Evolutionary conservation across 2,329 filamentous ascomycete species (phyloP), one percentile per base, ranked within the genome.

Genomic region (Keithomyces neogunnii): DNA sequence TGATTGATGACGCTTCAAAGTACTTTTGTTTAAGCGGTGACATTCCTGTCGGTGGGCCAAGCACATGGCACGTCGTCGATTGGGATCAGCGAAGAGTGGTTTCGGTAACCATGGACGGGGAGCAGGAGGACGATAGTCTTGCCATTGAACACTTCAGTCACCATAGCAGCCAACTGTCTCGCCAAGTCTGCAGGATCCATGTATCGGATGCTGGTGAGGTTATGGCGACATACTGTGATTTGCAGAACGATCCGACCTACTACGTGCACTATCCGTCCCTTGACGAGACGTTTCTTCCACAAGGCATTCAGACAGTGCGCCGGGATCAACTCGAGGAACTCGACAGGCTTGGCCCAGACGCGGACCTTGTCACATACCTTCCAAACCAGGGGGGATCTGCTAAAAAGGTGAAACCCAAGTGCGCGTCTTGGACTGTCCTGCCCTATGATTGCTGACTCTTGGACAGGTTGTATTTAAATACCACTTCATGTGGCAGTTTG

Each of bases 381-480:
- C 57, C 54, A 50, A 55, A 53, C 40, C 3, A 30, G 3, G 40
- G n/a, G 3, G 48, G 19, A 33, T 32, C 40, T 53, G 38, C 31
- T 7, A 55, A 50, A 38, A 54, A 57, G 55, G 52, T 56, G 32
- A 44, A 42, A 38, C 19, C 45, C 11, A 35, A 35, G 33, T 35
- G 3, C 29, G 43, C 7, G 7, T 50, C 45, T 11, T n/a, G 1
- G 28, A 51, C 28, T 30, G 9, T 39, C 11, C 51, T 10, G n/a
- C 47, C 28, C 30, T 39, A 11, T 44, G 10, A 48, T n/a, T 54
- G 35, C 55, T 50, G 44, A 50, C 49, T 9, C 38, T 44, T 26
- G 40, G 48, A 6, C 4, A 57, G 56, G 57, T 53, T 7, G 60
- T 64, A 0, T 69, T 67, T 42, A 69, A 69, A 36, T 69, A 69